Evolutionary conservation across 23 red algal species (phyloP).

Genomic region (Gracilaria gracilis): DNA sequence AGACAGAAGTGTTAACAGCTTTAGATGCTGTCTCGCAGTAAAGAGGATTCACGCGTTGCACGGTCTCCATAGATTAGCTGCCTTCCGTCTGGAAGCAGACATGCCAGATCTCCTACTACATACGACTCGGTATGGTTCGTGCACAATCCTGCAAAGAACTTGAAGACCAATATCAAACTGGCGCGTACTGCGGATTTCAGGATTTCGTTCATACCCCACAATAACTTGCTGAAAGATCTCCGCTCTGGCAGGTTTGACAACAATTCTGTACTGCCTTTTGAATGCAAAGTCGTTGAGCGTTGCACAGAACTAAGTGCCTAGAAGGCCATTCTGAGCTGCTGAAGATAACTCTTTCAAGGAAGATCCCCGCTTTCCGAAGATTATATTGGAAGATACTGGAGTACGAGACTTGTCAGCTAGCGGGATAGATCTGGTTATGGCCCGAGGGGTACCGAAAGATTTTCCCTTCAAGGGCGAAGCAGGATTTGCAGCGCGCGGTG

Average conservation of each 20-base stretch:
- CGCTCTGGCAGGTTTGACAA: conserved; percentile 14
- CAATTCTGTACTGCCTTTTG: not conserved
- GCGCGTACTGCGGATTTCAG: not conserved
- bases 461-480: not conserved
- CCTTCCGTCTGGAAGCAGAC: conserved; percentile 34
- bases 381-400: not conserved
- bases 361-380: not conserved
- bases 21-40: too few relatives aligned
- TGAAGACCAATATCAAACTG: conserved; percentile 18
- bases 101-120: conserved; percentile 32
- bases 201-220: not conserved
- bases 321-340: not conserved
- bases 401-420: not conserved
- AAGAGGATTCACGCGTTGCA: conserved; percentile 30
- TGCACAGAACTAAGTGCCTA: not conserved
- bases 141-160: conserved; percentile 7
- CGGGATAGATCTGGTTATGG: not conserved
- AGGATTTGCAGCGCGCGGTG: not conserved
- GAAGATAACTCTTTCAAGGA: not conserved
- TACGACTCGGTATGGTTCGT: conserved; percentile 23
- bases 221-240: not conserved
- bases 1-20: too few relatives aligned
- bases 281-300: not conserved
- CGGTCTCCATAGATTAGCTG: conserved; percentile 36
- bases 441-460: not conserved